These are phyloP conservation scores for Acanthamoeba lenticulata DNA, from an alignment of 208 protist genomes.

Conservation along the genomic window DNA sequence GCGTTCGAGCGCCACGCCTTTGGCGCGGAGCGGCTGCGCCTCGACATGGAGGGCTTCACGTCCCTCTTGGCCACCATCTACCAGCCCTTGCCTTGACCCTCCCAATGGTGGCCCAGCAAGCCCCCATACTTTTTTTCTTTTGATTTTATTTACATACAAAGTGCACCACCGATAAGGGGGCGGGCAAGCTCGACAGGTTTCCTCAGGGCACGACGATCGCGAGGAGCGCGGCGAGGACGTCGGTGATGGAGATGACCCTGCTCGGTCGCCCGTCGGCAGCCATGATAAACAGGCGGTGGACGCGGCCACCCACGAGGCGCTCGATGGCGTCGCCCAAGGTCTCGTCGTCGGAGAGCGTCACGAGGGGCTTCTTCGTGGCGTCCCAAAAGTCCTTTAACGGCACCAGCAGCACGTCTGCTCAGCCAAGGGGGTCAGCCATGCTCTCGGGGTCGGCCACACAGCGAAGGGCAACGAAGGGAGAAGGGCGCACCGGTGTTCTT, in stretches of 20 bases:
- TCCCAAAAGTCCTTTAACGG: constrained; percentile 25
- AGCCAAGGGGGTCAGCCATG: background rate
- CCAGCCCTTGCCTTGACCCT: background rate
- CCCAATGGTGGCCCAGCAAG: too few species aligned
- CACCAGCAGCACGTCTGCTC: background rate
- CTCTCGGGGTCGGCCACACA: background rate
- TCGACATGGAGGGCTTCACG: constrained; percentile 31
- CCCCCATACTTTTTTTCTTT: too few species aligned
- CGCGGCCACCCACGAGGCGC: background rate
- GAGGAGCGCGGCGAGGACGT: background rate
- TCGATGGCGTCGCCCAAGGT: background rate
- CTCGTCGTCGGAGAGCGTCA: background rate
- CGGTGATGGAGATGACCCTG: background rate
- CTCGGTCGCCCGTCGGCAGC: background rate
- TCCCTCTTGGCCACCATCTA: background rate
- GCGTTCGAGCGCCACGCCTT: background rate
- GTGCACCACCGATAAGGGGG: too few species aligned
- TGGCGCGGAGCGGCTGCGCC: background rate
- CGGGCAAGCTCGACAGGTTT: too few species aligned
- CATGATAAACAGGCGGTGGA: constrained; percentile 12
- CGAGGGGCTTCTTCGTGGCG: background rate
- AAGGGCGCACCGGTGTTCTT: background rate
- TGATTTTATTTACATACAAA: too few species aligned
- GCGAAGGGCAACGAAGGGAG: background rate
- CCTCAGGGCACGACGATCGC: background rate